Evolutionary conservation across 2,329 filamentous ascomycete species (phyloP), one percentile per base, ranked within the genome.

Genomic region (Cytospora mali): DNA sequence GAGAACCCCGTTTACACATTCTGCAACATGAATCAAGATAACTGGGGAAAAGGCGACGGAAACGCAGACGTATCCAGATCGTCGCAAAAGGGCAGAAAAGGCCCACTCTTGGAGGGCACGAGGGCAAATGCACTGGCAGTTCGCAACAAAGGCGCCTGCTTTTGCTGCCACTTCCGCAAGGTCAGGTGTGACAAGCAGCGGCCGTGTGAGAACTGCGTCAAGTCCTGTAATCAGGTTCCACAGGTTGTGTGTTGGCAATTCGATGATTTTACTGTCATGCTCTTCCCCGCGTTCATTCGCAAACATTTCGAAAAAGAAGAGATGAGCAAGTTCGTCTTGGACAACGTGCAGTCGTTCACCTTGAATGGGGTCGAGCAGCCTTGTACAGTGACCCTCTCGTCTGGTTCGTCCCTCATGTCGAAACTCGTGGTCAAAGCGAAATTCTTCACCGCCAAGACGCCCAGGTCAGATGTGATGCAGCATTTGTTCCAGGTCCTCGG

Each of bases 231-330:
- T 2, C 73, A 78, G 55, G 75, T 84, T 16, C 83, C 83, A 1
- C 80, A 84, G 68, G 78, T 82, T 23, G 76, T 86, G 27, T 86
- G 84, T 73, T 86, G 84, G 84, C 82, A 83, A 69, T 86, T 86
- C 64, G 76, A 78, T 48, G 83, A 86, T 69, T 86, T 86, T 64
- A 65, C 81, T 9, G 75, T 76, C 0, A 75, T 81, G 2, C 68
- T 86, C 28, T 85, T 86, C 61, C 84, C 84, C 5, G 74, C 74
- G 10, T 80, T 84, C 61, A 79, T 85, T 39, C 76, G 83, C 7
- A 69, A 69, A 0, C 84, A 86, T 69, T 79, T 86, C 64, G 73
- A 71, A 52, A 81, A 79, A 66, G 81, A 84, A 2, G 76, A 79
- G 64, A 82, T 85, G 75, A 64, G 70, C 11, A 71, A 68, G 50